These are phyloP conservation scores for Fusarium chlamydosporum DNA, from an alignment of 2,329 filamentous ascomycete genomes.

Conservation along the genomic window DNA sequence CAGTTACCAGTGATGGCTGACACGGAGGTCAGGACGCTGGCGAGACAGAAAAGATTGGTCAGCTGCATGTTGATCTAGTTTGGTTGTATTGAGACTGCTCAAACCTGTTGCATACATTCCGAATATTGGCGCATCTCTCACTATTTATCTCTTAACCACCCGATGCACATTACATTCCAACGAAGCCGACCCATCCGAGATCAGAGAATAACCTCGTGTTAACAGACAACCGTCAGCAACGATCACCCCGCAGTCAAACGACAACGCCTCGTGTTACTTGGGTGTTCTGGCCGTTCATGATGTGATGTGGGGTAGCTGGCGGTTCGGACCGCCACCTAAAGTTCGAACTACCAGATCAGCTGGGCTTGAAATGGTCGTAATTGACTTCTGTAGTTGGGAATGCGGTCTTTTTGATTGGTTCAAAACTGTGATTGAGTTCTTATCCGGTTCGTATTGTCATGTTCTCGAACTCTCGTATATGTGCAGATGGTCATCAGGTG, in stretches of 20 bases:
- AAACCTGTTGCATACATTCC: not conserved
- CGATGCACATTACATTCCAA: not conserved
- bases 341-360: conserved; percentile 7
- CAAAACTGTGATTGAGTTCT: not conserved
- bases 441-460: conserved; percentile 1
- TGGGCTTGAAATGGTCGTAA: conserved; percentile 3
- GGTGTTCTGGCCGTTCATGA: not conserved
- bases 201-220: conserved; percentile 5
- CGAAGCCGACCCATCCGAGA: not conserved
- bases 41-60: conserved; percentile 56
- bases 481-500: not conserved
- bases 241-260: not conserved
- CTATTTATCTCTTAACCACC: not conserved
- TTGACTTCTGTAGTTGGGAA: not conserved
- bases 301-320: conserved; percentile 2
- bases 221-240: not conserved
- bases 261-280: not conserved
- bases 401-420: not conserved
- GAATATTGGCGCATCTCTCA: not conserved
- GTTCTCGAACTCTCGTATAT: conserved; percentile 6
- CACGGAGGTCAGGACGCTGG: conserved; percentile 54
- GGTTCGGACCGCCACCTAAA: conserved; percentile 5
- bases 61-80: conserved; percentile 58
- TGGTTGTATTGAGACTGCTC: not conserved
- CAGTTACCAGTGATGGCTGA: conserved; percentile 53